Conservation (phyloP, 441 rosid species). For the Euphorbia corollata region DNA sequence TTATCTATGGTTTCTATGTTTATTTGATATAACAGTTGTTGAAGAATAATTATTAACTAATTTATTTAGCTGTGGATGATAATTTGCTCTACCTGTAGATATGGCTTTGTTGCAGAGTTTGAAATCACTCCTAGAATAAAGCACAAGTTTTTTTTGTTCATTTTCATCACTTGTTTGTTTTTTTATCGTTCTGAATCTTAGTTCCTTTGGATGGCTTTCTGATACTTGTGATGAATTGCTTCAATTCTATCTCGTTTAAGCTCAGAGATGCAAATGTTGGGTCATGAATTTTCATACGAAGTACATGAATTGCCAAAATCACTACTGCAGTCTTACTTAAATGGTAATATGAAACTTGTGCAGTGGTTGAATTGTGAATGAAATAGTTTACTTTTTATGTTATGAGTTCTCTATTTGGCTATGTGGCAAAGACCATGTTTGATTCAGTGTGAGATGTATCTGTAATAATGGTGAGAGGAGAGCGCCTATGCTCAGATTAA, state of each 20-base stretch:
- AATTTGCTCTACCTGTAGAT: slow-evolving; percentile 31
- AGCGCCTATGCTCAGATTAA: no score
- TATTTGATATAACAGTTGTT: slow-evolving; percentile 12
- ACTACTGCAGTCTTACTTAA: background rate
- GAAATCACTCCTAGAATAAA: slow-evolving; percentile 25
- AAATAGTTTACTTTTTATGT: no score
- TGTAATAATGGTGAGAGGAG: no score
- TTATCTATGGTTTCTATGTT: slow-evolving; percentile 16
- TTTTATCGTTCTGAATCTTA: no score
- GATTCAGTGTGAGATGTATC: no score
- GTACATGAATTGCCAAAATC: background rate
- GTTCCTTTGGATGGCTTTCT: no score
- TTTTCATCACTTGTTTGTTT: background rate
- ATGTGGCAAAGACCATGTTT: no score
- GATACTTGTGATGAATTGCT: no score
- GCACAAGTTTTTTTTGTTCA: slow-evolving; percentile 4
- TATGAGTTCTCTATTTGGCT: no score
- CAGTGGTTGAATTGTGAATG: background rate
- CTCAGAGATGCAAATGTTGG: background rate
- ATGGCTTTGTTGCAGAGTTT: slow-evolving; percentile 28
- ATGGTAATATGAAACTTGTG: background rate
- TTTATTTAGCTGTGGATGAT: slow-evolving; percentile 22
- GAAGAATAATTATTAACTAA: slow-evolving; percentile 21
- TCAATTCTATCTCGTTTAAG: no score
- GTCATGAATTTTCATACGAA: background rate